Base-by-base conservation (phyloP, 2,329 filamentous ascomycete species). In the Mycogone perniciosa region DNA sequence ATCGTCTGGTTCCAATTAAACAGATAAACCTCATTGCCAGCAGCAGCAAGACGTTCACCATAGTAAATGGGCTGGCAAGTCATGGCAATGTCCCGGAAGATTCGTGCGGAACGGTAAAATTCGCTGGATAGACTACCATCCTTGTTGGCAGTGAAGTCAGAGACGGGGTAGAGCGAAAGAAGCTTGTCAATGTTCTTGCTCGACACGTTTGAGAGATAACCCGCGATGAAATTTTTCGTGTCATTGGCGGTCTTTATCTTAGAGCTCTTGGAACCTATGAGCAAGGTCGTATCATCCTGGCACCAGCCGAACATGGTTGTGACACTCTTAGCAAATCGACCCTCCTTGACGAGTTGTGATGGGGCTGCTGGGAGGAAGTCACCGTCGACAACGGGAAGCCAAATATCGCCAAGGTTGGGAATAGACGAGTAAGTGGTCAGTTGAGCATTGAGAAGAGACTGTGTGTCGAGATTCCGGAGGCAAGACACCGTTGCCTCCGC, bases 231-330 rank as follows among this genome's bases (percentile, higher is more conserved):
- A 4, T 61, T 56, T 26, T 56, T 56, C 0, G 71, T 73, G 47
- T 77, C 67, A 3, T 66, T 52, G 0, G 64, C 53, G 0, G 68
- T 76, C 7, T 62, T 54, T 53, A 76, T 73, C 38, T 53, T 60
- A 3, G 59, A 47, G 54, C 71, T 73, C 38, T 53, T 60, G 4
- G 59, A 47, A 55, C 71, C 62, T 2, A 71, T 74, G 59, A 72
- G 75, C 30, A 69, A 60, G 7, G 71, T 70, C 5, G 73, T 51
- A 57, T 78, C 75, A 49, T 72, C 63, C 31, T 76, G 60, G 38
- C 62, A 66, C 73, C 73, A 77, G 10, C 85, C 84, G 38, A 76
- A 69, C 27, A 88, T 74, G 45, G 85, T 76, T 2, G 81, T 81
- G 0, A 87, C 78, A 43, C 43, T 6, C 49, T 80, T 75, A 53